Evolutionary conservation across 2,329 filamentous ascomycete species (phyloP).

Genomic region (Apiospora kogelbergensis): DNA sequence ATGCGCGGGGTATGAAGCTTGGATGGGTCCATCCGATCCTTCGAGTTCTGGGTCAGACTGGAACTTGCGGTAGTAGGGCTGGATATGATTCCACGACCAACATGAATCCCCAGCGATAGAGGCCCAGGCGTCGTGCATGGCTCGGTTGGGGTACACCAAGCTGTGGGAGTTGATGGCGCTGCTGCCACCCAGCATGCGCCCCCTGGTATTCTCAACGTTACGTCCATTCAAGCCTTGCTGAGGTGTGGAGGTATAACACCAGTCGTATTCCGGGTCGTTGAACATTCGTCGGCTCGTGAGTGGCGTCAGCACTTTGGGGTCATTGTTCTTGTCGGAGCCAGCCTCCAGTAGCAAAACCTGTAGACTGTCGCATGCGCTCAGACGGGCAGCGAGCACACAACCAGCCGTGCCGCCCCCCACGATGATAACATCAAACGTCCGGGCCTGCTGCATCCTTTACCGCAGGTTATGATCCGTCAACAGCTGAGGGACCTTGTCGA

Average conservation of each 20-base stretch:
- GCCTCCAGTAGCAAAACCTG: conserved; percentile 40
- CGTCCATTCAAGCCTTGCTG: conserved; percentile 33
- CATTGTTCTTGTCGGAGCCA: conserved; percentile 31
- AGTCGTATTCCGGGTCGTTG: conserved; percentile 30
- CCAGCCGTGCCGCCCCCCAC: conserved; percentile 51
- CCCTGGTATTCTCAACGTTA: conserved; percentile 30
- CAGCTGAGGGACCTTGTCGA: no score
- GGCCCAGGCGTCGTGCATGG: conserved; percentile 29
- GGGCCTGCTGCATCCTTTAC: no score
- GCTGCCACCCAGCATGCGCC: conserved; percentile 32
- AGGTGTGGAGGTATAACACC: conserved; percentile 37
- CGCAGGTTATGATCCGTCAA: no score
- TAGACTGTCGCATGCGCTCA: conserved; percentile 36
- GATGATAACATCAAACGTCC: no score
- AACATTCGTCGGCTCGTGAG: no score
- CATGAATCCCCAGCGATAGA: no score
- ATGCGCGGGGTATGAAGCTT: no score
- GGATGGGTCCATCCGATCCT: no score
- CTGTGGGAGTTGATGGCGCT: conserved; percentile 29
- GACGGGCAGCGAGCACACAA: conserved; percentile 43
- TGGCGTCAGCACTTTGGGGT: conserved; percentile 15
- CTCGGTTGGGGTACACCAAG: conserved; percentile 25
- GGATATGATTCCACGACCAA: no score
- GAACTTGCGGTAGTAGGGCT: no score
- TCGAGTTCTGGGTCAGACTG: no score